These are phyloP conservation scores for Xylaria polymorpha DNA, from an alignment of 2,329 filamentous ascomycete genomes.

Conservation along the genomic window DNA sequence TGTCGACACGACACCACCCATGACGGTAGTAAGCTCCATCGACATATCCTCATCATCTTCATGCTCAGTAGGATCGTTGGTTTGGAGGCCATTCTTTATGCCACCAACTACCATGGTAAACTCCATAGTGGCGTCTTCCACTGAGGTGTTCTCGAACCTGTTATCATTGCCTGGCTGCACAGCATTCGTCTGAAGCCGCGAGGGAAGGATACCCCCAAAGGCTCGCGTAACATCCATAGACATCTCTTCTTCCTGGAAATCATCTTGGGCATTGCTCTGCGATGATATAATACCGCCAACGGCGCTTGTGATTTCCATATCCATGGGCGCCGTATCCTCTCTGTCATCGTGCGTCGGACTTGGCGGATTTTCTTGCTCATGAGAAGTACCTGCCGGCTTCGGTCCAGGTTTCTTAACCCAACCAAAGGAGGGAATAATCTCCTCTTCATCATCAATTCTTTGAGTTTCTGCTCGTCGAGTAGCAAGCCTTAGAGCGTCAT, in stretches of 20 bases:
- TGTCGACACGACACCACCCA: conserved; percentile 64
- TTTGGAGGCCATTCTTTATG: conserved; percentile 61
- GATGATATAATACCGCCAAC: conserved; percentile 65
- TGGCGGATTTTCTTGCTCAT: conserved; percentile 60
- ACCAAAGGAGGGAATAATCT: conserved; percentile 80
- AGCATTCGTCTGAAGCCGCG: conserved; percentile 47
- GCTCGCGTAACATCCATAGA: conserved; percentile 94
- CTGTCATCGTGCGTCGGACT: conserved; percentile 39
- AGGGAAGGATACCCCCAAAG: conserved; percentile 80
- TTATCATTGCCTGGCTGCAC: conserved; percentile 41
- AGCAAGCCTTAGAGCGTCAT: conserved; percentile 81
- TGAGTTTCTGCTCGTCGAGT: conserved; percentile 80
- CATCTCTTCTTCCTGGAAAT: conserved; percentile 72
- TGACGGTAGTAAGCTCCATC: conserved; percentile 79
- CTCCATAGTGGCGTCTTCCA: conserved; percentile 82
- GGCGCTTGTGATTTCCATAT: conserved; percentile 68
- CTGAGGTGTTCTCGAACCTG: conserved; percentile 53
- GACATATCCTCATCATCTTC: conserved; percentile 76
- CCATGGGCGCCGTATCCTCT: conserved; percentile 59
- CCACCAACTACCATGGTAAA: conserved; percentile 82
- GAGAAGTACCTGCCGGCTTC: conserved; percentile 44
- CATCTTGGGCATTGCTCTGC: conserved; percentile 54
- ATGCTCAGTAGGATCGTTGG: conserved; percentile 52
- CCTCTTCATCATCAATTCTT: conserved; percentile 72
- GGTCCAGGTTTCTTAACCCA: conserved; percentile 71